Evolutionary conservation across 495 filamentous ascomycete species (phyloP).

Genomic region (Neurospora tetraspora): DNA sequence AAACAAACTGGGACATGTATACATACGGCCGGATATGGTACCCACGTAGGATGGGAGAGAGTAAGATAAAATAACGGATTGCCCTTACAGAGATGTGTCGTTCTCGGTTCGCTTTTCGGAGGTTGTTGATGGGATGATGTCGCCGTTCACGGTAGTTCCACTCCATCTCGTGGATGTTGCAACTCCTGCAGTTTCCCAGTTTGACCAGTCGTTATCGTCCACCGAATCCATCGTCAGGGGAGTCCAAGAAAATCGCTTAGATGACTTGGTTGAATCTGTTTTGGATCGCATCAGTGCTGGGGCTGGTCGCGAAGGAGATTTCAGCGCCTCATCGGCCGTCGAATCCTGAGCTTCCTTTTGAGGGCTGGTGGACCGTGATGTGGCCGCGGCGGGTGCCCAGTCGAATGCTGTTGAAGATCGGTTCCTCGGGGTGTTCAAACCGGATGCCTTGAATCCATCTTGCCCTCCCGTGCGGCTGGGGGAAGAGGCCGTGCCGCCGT

Average conservation of each 20-base stretch:
- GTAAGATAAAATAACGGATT: not conserved
- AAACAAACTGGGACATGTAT: not conserved
- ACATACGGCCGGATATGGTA: not conserved
- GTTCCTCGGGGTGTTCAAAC: slow-evolving; percentile 7
- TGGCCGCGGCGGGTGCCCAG: slow-evolving; percentile 6
- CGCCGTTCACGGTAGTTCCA: slow-evolving; percentile 36
- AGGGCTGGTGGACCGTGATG: not conserved
- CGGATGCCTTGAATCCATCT: slow-evolving; percentile 28
- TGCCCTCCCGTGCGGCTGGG: slow-evolving; percentile 13
- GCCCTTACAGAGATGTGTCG: slow-evolving; percentile 33
- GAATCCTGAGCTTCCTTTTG: not conserved
- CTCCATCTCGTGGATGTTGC: slow-evolving; percentile 39
- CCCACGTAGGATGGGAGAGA: not conserved
- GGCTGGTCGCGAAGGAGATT: slow-evolving; percentile 6
- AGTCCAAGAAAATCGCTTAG: slow-evolving; percentile 38
- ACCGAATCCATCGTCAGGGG: slow-evolving; percentile 39
- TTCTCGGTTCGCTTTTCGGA: slow-evolving; percentile 29
- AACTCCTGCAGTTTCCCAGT: slow-evolving; percentile 53
- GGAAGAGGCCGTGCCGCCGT: slow-evolving; percentile 14
- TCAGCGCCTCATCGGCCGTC: not conserved
- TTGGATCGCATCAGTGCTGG: slow-evolving; percentile 17
- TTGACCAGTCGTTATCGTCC: slow-evolving; percentile 62
- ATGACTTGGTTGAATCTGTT: slow-evolving; percentile 20
- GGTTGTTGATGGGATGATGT: slow-evolving; percentile 26
- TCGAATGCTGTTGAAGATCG: slow-evolving; percentile 15